phyloP scores from a whole-genome alignment of 2,329 filamentous ascomycete species.

The Paraphoma chrysanthemicola region DNA sequence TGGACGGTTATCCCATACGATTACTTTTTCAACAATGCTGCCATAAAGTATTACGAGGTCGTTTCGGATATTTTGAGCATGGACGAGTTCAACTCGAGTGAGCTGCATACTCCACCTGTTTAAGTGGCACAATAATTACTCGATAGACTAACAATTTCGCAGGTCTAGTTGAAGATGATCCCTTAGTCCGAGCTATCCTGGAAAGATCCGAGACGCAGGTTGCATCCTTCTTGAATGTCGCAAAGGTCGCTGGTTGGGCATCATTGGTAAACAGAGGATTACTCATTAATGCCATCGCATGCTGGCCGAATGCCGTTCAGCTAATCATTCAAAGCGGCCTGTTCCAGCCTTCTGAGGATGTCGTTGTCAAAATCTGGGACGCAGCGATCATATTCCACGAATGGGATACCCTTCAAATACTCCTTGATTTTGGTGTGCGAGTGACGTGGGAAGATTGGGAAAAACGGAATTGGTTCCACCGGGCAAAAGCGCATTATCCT shows the following conservation, averaged over 20 bases:
- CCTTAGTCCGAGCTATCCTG: neutral
- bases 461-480: too few relatives aligned
- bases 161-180: neutral
- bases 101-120: too few relatives aligned
- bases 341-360: neutral
- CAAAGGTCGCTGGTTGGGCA: neutral
- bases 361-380: neutral
- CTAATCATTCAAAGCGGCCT: neutral
- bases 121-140: too few relatives aligned
- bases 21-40: too few relatives aligned
- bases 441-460: neutral
- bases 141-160: neutral
- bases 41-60: too few relatives aligned
- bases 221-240: neutral
- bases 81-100: too few relatives aligned
- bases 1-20: too few relatives aligned
- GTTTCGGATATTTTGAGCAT: too few relatives aligned
- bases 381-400: neutral
- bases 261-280: neutral
- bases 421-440: neutral
- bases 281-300: neutral
- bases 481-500: too few relatives aligned
- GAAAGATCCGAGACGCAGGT: neutral
- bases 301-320: neutral
- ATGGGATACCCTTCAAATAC: neutral